phyloP scores from a whole-genome alignment of 2,329 filamentous ascomycete species.

The Pseudopyrenochaeta lycopersici region DNA sequence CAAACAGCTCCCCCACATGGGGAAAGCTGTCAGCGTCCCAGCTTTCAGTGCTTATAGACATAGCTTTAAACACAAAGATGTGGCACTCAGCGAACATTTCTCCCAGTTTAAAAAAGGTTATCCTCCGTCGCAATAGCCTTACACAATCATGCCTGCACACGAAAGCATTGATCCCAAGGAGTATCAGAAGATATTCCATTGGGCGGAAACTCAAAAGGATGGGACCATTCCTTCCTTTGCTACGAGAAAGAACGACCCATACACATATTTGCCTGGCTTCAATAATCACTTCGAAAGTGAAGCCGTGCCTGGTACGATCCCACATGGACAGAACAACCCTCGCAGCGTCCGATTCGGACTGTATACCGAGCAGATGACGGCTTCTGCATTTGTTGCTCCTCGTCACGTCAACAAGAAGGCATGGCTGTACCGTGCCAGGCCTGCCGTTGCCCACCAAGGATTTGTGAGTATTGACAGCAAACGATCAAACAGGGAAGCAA shows the following conservation, averaged over 20 bases:
- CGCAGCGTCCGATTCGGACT: conserved; percentile 46
- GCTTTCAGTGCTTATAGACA: too few species aligned
- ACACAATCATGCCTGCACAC: too few species aligned
- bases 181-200: conserved; percentile 54
- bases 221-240: conserved; percentile 64
- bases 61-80: too few species aligned
- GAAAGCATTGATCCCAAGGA: conserved; percentile 39
- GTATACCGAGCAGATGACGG: conserved; percentile 51
- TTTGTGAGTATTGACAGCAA: conserved; percentile 38
- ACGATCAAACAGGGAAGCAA: conserved; percentile 28
- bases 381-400: conserved; percentile 44
- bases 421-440: conserved; percentile 47
- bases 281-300: conserved; percentile 61
- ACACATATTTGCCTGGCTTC: conserved; percentile 67
- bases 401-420: conserved; percentile 48
- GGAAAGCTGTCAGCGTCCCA: too few species aligned
- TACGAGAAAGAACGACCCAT: conserved; percentile 63
- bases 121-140: too few species aligned
- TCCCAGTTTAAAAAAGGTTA: too few species aligned
- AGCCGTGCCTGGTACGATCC: conserved; percentile 55
- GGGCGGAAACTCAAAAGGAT: conserved; percentile 69
- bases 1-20: too few species aligned
- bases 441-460: conserved; percentile 49
- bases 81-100: too few species aligned
- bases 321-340: conserved; percentile 56